Evolutionary conservation across 2,329 filamentous ascomycete species (phyloP), one percentile per base, ranked within the genome.

Genomic region (Scopulariopsis brevicaulis): DNA sequence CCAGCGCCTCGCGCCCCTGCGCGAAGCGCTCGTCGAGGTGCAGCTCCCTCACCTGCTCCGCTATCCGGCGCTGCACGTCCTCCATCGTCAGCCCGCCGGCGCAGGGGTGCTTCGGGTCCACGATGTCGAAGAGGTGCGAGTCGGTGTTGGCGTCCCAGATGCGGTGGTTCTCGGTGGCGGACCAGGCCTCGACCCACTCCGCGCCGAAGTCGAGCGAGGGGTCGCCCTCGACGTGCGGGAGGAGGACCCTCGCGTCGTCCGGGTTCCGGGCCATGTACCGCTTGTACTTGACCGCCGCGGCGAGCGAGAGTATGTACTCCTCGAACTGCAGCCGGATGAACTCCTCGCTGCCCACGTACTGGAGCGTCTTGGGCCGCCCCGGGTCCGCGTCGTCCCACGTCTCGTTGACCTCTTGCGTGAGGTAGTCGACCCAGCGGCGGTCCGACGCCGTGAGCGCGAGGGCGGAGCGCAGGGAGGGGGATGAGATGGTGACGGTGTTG

Each of bases 311-410:
- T 6, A 99, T 81, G 68, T 99, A 99, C 66, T 96, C 92, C 72
- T 99, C 94, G 62, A 99, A 99, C 66, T 97, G 93, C 48, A 96
- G 83, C 34, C 94, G 84, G 65, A 99, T 99, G 67, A 96, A 96
- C 69, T 97, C 94, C 73, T 99, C 94, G 62, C 91, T 96, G 34
- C 94, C 94, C 43, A 90, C 85, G 67, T 96, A 99, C 34, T 92
- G 92, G 77, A 96, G 86, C 2, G 90, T 96, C 66, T 91, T 96
- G n/a, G 94, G 94, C 54, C 89, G 81, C 61, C 84, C 83, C 0
- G 94, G 94, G 66, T 97, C 93, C 4, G 84, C 77, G 50, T 96
- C 90, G 68, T 99, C 94, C 94, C 94, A 99, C 0, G 94, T 96
- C 63, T 97, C 91, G 65, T 94, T 89, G 24, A 99, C 90, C 46